Evolutionary conservation across 257 asterid genomes (phyloP), one percentile per base, ranked within the genome.

Genomic region (Primulina huaijiensis): DNA sequence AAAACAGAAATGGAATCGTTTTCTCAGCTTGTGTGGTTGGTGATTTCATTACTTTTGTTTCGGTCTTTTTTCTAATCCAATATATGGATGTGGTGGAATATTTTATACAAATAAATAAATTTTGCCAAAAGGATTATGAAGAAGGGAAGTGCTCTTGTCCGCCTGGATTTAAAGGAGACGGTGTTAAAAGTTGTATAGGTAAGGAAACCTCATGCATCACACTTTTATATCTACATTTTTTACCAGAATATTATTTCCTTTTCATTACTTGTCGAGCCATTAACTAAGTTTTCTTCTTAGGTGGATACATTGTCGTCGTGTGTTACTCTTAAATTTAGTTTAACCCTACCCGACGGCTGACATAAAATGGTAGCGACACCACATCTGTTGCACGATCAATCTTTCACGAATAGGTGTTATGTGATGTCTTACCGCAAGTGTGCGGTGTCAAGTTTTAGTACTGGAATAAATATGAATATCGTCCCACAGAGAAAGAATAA

Each of bases 181-280:
- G 98, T 29, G 83, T 84, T 67, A 85, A 79, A 62, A 89, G 85
- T 77, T 93, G 98, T 79, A 89, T 81, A 78, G 98, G 98, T 92
- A 76, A 76, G 78, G 33, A 33, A 64, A 11, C 35, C 59, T 69
- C 52, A 9, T 30, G 62, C 35, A 19, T 50, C 23, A 43, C 67
- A 17, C 14, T 30, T 57, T 58, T 63, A 46, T 50, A 30, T 69
- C 23, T 38, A 25, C 27, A 4, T 2, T 21, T 21, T n/a, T 12
- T 14, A 17, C 30, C 20, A 33, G 62, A 33, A 10, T 40, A 62
- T 7, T 50, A 5, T 11, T 59, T 34, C 5, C 58, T 64, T 7
- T 29, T 27, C 31, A 17, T 40, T 63, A 38, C 3, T 12, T 12
- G 23, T 19, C 17, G 62, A 65, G 12, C 14, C 63, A n/a, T 17